A percentile compares a stretch with the other conserved stretches of the same genome.
Conservation (phyloP, 1,139 yeast species). For the Hanseniaspora uvarum region DNA sequence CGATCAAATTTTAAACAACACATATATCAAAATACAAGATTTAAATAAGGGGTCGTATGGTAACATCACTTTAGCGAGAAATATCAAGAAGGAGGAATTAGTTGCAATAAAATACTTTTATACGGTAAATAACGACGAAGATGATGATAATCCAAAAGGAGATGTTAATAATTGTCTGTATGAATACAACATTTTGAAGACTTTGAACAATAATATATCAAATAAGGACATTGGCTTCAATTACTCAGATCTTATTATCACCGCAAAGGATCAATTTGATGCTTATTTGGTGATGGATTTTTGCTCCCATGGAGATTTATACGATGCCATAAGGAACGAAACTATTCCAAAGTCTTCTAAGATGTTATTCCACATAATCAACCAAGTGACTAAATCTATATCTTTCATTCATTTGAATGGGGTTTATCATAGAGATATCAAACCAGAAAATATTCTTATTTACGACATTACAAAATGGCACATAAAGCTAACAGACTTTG, state of each 20-base stretch:
- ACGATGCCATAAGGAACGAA: slow-evolving; percentile 80
- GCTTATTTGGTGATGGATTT: slow-evolving; percentile 76
- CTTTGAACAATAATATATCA: slow-evolving; percentile 31
- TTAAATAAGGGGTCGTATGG: slow-evolving; percentile 93
- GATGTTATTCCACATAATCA: slow-evolving; percentile 63
- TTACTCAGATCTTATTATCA: slow-evolving; percentile 39
- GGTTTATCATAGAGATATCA: slow-evolving; percentile 78
- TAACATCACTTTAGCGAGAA: slow-evolving; percentile 77
- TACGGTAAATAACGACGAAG: slow-evolving; percentile 29
- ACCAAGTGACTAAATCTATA: slow-evolving; percentile 68
- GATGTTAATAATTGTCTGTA: slow-evolving; percentile 51
- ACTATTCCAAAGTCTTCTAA: slow-evolving; percentile 69
- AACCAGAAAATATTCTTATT: slow-evolving; percentile 79
- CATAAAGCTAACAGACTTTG: slow-evolving; percentile 84
- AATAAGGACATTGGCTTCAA: slow-evolving; percentile 38
- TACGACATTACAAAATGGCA: slow-evolving; percentile 58
- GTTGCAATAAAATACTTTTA: slow-evolving; percentile 79
- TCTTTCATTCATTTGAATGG: slow-evolving; percentile 63
- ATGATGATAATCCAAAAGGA: slow-evolving; percentile 18
- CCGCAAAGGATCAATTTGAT: slow-evolving; percentile 65
- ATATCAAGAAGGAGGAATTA: slow-evolving; percentile 43
- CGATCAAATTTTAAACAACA: slow-evolving; percentile 35
- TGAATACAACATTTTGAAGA: slow-evolving; percentile 65
- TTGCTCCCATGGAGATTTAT: slow-evolving; percentile 83
- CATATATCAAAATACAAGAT: slow-evolving; percentile 63